Conservation (phyloP, 2,329 filamentous ascomycete species). For the Spiromastix sp. region DNA sequence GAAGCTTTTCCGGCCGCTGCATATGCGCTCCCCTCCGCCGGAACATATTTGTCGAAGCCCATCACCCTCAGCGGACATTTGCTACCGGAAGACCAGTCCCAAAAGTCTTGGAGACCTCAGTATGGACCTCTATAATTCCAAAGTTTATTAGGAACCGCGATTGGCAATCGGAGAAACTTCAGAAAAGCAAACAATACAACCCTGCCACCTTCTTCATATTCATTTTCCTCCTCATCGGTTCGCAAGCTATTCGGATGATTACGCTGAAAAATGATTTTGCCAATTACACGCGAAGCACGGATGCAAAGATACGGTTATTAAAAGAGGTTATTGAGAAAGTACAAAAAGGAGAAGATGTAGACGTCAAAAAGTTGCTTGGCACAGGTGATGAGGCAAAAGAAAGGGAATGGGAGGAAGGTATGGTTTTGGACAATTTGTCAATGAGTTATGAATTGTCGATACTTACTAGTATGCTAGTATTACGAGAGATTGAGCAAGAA, state of each 20-base stretch:
- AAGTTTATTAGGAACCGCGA: slow-evolving; percentile 39
- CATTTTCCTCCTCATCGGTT: slow-evolving; percentile 80
- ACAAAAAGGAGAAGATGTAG: slow-evolving; percentile 51
- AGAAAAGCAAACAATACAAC: slow-evolving; percentile 59
- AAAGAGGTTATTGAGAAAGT: slow-evolving; percentile 49
- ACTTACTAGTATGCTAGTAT: slow-evolving; percentile 18
- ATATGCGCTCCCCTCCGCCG: no score
- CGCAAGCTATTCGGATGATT: slow-evolving; percentile 91
- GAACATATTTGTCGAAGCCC: no score
- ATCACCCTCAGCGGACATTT: no score
- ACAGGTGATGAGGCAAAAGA: slow-evolving; percentile 67
- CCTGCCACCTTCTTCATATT: slow-evolving; percentile 73
- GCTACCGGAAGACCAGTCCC: slow-evolving; percentile 27
- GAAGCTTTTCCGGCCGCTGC: no score
- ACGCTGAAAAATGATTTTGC: slow-evolving; percentile 64
- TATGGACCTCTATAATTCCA: slow-evolving; percentile 62
- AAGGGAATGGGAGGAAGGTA: slow-evolving; percentile 78
- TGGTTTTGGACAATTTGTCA: no score
- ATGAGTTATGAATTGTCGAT: background rate
- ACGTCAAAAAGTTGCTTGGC: slow-evolving; percentile 74
- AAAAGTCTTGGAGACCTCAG: slow-evolving; percentile 46
- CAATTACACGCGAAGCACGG: slow-evolving; percentile 63
- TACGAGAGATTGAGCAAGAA: slow-evolving; percentile 31
- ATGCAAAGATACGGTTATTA: slow-evolving; percentile 66
- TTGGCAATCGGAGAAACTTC: slow-evolving; percentile 19